Base-by-base conservation (phyloP, 164 flowering plant genomes). In the Berberis vulgaris region DNA sequence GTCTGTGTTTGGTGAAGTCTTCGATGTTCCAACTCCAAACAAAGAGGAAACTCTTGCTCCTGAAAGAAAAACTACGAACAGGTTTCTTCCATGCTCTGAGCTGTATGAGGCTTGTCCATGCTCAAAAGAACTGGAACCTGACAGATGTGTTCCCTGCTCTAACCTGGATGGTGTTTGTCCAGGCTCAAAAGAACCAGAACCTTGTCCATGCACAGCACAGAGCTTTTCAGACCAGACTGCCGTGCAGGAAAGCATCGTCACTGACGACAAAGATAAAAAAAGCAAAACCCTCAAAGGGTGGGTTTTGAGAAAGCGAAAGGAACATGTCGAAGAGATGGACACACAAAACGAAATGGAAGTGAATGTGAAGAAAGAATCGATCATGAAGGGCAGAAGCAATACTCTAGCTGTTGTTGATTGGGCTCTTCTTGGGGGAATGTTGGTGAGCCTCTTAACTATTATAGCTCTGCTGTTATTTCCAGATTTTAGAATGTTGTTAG, bases 1-100 rank as follows among this genome's bases (percentile, higher is more conserved):
- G 99, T 95, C 99, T 1, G 99, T 95, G 67, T 95, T 91, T 72
- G 98, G 97, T 10, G 88, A 91, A 67, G 79, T 95, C 62, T 77
- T 94, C n/a, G 82, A 84, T 67, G 78, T 67, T 53, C 72, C 81
- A 52, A 64, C 42, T 52, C 72, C 66, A 53, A 41, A 12, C 9
- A 71, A 71, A 64, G 57, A 59, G 26, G 75, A 64, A 39, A 65
- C 43, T 39, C 63, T 50, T 46, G 40, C 74, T n/a, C 13, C n/a
- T 10, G 60, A 59, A 65, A 64, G 44, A 47, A 61, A 50, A 45
- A 40, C 73, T 43, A 38, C 45, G 26, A 26, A 26, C 26, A 26
- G 26, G 0, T 26, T 26, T 26, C 26, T 26, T 26, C 26, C 26
- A 26, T 26, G 26, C 26, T 26, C 26, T 26, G 26, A 26, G 26